These are phyloP conservation scores for Prinsepia uniflora DNA, from an alignment of 306 rosid genomes.

Conservation along the genomic window DNA sequence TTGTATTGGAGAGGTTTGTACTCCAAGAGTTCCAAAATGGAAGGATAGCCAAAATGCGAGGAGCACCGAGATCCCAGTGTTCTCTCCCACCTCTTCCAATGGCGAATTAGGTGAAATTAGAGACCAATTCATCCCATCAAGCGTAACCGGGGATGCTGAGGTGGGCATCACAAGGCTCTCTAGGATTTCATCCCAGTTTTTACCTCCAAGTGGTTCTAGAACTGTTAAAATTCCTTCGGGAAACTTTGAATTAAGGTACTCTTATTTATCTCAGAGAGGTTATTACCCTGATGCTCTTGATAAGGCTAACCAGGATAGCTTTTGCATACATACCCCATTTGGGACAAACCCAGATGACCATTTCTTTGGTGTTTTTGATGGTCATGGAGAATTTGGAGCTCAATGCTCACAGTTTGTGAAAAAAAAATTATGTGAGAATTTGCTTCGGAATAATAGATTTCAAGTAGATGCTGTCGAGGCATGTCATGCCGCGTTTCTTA, in stretches of 20 bases:
- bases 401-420: conserved; percentile 88
- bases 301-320: conserved; percentile 96
- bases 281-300: conserved; percentile 96
- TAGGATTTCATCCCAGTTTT: conserved; percentile 90
- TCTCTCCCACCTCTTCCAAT: conserved; percentile 44
- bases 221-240: conserved; percentile 53
- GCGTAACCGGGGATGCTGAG: conserved; percentile 60
- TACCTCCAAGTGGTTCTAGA: conserved; percentile 86
- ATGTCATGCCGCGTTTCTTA: conserved; percentile 59
- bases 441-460: conserved; percentile 57
- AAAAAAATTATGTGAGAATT: conserved; percentile 80
- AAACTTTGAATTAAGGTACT: conserved; percentile 60
- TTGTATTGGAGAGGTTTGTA: conserved; percentile 65
- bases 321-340: conserved; percentile 86
- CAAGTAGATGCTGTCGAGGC: conserved; percentile 76
- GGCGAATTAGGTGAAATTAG: conserved; percentile 40
- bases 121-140: conserved; percentile 48
- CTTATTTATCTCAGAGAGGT: conserved; percentile 84
- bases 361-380: conserved; percentile 93
- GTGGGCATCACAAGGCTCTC: conserved; percentile 70
- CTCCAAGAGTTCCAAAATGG: conserved; percentile 39
- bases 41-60: conserved; percentile 41
- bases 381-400: conserved; percentile 90
- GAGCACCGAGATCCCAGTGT: conserved; percentile 27
- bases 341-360: conserved; percentile 72